Base-by-base conservation (phyloP, 495 filamentous ascomycete species). In the Sabuloglossum arenarium region DNA sequence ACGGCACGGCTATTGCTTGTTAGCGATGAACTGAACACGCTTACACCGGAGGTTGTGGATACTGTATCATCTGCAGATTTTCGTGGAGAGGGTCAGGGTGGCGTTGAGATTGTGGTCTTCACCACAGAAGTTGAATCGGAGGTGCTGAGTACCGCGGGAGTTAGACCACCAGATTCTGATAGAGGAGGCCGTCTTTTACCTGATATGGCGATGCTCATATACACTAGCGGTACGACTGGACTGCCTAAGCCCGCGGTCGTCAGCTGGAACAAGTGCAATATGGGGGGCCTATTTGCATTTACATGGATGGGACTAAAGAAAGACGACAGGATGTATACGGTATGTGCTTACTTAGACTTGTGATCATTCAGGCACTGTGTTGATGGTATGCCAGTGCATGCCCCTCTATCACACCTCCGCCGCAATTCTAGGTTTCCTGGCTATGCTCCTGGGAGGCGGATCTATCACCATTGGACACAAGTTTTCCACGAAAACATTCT, bases 341-440 rank as follows among this genome's bases (percentile, higher is more conserved):
- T 85, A 73, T 61, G 70, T 61, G 37, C 43, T 37, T 12, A 25
- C 23, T 14, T 6, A 34, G 23, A 9, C 24, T 25, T 54, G 62
- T 5, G 14, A 32, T 37, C 25, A 24, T 25, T 27, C 28, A 58
- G 61, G 63, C 43, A 62, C 42, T 29, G 64, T 28, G 12, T 14
- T 51, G 24, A 27, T 23, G 23, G 11, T 37, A 21, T n/a, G 31
- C 8, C 47, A 85, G 79, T 86, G 80, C 58, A 96, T 97, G 88
- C 91, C 91, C 0, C 76, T 98, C 16, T 98, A 98, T 63, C 91
- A 98, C 68, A 79, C 84, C 46, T 86, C 90, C 0, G 91, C 86
- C 21, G 67, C 78, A 24, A 54, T 94, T 11, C 73, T 96, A 16
- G 88, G 80, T 1, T 73, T 93, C 54, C 59, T 72, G 21, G 68